A percentile compares a stretch with the other conserved stretches of the same genome.
These are phyloP conservation scores for Colletotrichum australisinense DNA, from an alignment of 2,329 filamentous ascomycete species.

Conservation along the genomic window DNA sequence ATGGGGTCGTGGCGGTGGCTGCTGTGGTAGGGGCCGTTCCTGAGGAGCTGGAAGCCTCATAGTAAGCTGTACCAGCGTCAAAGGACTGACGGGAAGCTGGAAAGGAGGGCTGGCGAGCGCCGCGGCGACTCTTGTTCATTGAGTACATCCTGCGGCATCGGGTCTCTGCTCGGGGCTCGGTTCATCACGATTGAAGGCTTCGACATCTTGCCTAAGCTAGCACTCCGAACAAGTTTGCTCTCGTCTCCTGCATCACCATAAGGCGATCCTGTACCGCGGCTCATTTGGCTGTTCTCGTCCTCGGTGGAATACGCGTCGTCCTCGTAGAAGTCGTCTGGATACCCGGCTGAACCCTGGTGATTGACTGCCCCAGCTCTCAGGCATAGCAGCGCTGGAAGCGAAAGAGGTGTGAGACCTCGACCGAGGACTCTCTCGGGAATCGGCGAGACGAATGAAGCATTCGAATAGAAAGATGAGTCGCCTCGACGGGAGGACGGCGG, in stretches of 20 bases:
- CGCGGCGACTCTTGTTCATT: slow-evolving; percentile 42
- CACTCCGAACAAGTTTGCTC: slow-evolving; percentile 68
- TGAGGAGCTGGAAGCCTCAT: slow-evolving; percentile 59
- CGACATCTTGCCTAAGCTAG: slow-evolving; percentile 70
- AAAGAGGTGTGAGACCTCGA: slow-evolving; percentile 71
- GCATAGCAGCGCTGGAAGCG: slow-evolving; percentile 79
- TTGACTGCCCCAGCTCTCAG: slow-evolving; percentile 71
- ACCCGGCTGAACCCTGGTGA: slow-evolving; percentile 57
- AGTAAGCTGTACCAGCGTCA: slow-evolving; percentile 56
- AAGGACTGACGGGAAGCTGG: slow-evolving; percentile 47
- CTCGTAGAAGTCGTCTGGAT: slow-evolving; percentile 62
- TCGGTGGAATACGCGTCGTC: slow-evolving; percentile 56
- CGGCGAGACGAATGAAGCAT: slow-evolving; percentile 75
- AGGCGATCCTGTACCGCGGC: slow-evolving; percentile 44
- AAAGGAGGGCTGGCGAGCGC: slow-evolving; percentile 51
- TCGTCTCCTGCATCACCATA: slow-evolving; percentile 65
- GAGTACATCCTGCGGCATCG: slow-evolving; percentile 21
- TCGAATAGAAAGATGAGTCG: slow-evolving; percentile 74
- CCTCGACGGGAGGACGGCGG: slow-evolving; percentile 71
- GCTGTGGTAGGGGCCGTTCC: slow-evolving; percentile 50
- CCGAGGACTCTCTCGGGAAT: slow-evolving; percentile 78
- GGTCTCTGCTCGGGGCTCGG: slow-evolving; percentile 36
- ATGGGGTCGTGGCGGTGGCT: slow-evolving; percentile 38
- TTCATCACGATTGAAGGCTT: slow-evolving; percentile 67
- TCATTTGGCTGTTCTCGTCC: slow-evolving; percentile 41